These are phyloP conservation scores for Colletotrichum neosansevieriae DNA, from an alignment of 2,329 filamentous ascomycete species.

Conservation along the genomic window DNA sequence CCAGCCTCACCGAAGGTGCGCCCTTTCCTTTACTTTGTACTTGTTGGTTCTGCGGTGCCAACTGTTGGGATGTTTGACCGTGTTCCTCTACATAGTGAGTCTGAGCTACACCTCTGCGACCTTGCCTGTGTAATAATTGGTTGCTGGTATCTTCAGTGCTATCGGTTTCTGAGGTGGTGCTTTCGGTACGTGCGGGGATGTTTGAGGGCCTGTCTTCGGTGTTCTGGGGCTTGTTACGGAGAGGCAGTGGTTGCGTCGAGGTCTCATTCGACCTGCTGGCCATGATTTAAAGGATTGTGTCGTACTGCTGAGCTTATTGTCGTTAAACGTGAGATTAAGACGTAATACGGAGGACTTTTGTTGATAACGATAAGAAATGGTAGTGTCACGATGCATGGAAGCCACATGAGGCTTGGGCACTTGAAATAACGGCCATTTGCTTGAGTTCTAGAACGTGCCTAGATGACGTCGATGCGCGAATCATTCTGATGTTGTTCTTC, in stretches of 20 bases:
- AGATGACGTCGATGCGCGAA: slow-evolving; percentile 27
- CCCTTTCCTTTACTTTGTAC: slow-evolving; percentile 18
- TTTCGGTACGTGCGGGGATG: neutral
- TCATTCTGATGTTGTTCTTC: neutral
- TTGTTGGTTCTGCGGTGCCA: slow-evolving; percentile 18
- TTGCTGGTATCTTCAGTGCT: neutral
- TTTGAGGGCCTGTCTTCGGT: neutral
- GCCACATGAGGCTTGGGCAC: neutral
- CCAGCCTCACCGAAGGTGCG: slow-evolving; percentile 31
- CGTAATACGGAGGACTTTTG: neutral
- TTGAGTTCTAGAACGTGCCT: slow-evolving; percentile 11
- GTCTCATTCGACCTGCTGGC: neutral
- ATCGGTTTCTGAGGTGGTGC: neutral
- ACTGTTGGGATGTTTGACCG: neutral
- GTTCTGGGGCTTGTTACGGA: neutral
- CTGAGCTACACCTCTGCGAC: neutral
- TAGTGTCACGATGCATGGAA: neutral
- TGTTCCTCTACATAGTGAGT: neutral
- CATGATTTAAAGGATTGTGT: neutral
- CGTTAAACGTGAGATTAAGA: neutral
- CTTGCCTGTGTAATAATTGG: neutral
- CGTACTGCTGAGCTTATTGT: neutral
- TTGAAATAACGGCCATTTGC: neutral
- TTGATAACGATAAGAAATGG: neutral
- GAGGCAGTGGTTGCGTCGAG: neutral